Evolutionary conservation across 164 flowering plant genomes (phyloP).

Genomic region (Magnolia changhungtana): DNA sequence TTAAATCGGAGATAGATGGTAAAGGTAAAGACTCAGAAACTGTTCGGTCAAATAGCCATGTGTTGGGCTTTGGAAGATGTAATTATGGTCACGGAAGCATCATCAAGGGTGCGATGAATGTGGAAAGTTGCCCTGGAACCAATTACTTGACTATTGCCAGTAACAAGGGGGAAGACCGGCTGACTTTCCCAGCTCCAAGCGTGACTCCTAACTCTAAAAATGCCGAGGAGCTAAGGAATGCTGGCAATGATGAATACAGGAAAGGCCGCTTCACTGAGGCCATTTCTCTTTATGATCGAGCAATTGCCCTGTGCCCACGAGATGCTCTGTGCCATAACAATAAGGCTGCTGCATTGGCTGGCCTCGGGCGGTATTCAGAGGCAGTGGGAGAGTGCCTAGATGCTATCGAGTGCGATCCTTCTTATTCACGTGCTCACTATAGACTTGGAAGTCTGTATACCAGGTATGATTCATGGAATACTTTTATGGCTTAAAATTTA

Average conservation of each 20-base stretch:
- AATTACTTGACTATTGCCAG: not conserved
- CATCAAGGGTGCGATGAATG: not conserved
- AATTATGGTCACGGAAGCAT: not conserved
- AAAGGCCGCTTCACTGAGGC: conserved; percentile 18
- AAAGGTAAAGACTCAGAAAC: not conserved
- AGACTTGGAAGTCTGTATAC: conserved; percentile 22
- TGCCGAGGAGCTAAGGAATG: conserved; percentile 17
- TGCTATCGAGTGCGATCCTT: conserved; percentile 21
- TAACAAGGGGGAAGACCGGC: not conserved
- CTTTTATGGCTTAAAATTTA: not conserved
- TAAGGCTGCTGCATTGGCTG: conserved; percentile 26
- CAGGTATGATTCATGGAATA: conserved; percentile 10
- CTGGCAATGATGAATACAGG: conserved; percentile 24
- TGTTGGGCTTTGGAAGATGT: not conserved
- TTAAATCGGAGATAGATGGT: not conserved
- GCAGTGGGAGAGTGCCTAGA: conserved; percentile 23
- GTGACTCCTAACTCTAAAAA: not conserved
- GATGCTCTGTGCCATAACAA: conserved; percentile 25
- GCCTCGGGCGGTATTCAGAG: conserved; percentile 16
- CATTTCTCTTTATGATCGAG: conserved; percentile 20
- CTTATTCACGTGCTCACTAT: conserved; percentile 21
- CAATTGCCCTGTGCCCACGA: conserved; percentile 17
- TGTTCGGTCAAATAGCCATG: not conserved
- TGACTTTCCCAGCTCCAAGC: not conserved
- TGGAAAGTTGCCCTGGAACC: not conserved